Percentiles rank a stretch among this genome's conserved stretches.
phyloP scores from a whole-genome alignment of 2,329 filamentous ascomycete genomes.

The Ramularia endophylla region DNA sequence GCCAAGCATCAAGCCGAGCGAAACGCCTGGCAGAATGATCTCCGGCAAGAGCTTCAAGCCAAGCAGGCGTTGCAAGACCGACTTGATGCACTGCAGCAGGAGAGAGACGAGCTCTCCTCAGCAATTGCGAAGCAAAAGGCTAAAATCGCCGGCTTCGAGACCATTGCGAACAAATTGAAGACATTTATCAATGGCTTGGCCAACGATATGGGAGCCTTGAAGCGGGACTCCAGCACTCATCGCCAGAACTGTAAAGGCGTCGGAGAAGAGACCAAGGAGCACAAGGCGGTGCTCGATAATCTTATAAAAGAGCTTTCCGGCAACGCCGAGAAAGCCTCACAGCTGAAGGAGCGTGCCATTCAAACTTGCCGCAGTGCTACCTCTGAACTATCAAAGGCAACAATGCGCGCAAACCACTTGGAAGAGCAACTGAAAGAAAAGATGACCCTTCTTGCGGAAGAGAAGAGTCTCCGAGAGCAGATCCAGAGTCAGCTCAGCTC shows the following conservation, averaged over 20 bases:
- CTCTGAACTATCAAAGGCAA: slow-evolving; percentile 12
- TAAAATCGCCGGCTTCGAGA: slow-evolving; percentile 9
- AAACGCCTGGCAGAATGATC: slow-evolving; percentile 1
- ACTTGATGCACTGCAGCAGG: slow-evolving; percentile 5
- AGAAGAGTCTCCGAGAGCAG: slow-evolving; percentile 18
- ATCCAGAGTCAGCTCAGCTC: slow-evolving; percentile 18
- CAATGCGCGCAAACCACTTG: slow-evolving; percentile 12
- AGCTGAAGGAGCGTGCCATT: slow-evolving; percentile 15
- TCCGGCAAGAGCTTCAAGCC: slow-evolving; percentile 1
- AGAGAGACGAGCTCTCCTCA: slow-evolving; percentile 9
- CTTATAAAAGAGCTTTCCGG: slow-evolving; percentile 12
- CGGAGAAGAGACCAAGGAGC: slow-evolving; percentile 6
- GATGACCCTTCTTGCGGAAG: slow-evolving; percentile 16
- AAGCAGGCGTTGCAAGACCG: slow-evolving; percentile 4
- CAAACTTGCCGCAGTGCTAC: slow-evolving; percentile 13
- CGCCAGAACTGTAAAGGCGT: slow-evolving; percentile 10
- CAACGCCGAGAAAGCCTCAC: slow-evolving; percentile 10
- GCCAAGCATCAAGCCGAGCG: slow-evolving; percentile 5
- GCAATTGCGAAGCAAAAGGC: slow-evolving; percentile 10
- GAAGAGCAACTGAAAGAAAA: slow-evolving; percentile 19
- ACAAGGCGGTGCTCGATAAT: slow-evolving; percentile 6
- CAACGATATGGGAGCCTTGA: slow-evolving; percentile 18
- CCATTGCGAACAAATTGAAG: slow-evolving; percentile 16
- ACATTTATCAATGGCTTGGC: slow-evolving; percentile 21
- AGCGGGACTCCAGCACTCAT: slow-evolving; percentile 7